Evolutionary conservation across 805 yeast genomes (phyloP).

Genomic region (Candida hispaniensis): DNA sequence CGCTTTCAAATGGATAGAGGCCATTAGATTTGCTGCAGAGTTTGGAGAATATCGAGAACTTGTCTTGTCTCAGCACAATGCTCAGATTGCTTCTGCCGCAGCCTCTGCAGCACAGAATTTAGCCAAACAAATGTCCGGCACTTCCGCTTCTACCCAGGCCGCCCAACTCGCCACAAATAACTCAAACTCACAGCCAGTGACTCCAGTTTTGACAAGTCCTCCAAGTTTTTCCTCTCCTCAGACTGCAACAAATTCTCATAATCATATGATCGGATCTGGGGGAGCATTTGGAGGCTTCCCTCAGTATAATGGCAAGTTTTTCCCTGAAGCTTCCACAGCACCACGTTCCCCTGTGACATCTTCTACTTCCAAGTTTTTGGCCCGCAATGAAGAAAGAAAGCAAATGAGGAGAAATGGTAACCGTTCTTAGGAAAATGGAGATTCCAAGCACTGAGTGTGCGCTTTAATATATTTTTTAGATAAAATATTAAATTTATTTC

Average conservation of each 20-base stretch:
- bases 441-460: too few species aligned
- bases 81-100: slow-evolving; percentile 10
- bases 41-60: slow-evolving; percentile 20
- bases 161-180: slow-evolving; percentile 9
- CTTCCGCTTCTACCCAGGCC: slow-evolving; percentile 2
- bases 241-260: slow-evolving; percentile 7
- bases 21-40: slow-evolving; percentile 25
- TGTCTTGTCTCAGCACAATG: slow-evolving; percentile 15
- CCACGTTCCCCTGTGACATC: slow-evolving; percentile 14
- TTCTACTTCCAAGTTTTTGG: slow-evolving; percentile 15
- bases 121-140: slow-evolving; percentile 14
- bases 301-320: slow-evolving; percentile 5
- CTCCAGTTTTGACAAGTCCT: slow-evolving; percentile 6
- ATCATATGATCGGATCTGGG: slow-evolving; percentile 8
- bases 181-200: slow-evolving; percentile 3
- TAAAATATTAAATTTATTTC: too few species aligned
- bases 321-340: slow-evolving; percentile 12
- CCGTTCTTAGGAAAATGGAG: too few species aligned
- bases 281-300: too few species aligned
- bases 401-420: slow-evolving; percentile 11
- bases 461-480: too few species aligned
- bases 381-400: slow-evolving; percentile 14
- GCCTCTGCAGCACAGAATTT: slow-evolving; percentile 14
- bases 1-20: slow-evolving; percentile 28
- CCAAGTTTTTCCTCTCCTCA: slow-evolving; percentile 8